These are phyloP conservation scores for Pharnaceum exiguum DNA, from an alignment of 148 eudicot genomes.

Conservation along the genomic window DNA sequence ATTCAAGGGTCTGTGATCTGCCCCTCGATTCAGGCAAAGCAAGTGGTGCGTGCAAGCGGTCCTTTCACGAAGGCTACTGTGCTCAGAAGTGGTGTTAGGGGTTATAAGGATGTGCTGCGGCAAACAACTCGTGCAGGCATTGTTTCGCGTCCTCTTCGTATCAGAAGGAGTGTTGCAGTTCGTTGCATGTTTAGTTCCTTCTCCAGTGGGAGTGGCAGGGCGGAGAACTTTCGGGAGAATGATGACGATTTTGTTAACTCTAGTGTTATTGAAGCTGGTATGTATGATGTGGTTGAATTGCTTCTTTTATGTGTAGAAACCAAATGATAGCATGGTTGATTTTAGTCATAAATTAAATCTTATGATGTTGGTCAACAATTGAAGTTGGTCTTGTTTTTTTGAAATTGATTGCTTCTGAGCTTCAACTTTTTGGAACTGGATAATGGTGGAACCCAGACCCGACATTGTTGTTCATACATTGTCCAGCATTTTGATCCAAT, in stretches of 20 bases:
- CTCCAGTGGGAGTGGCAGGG: conserved; percentile 81
- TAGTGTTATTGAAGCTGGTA: conserved; percentile 92
- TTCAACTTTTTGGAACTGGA: neutral
- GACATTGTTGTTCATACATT: no score
- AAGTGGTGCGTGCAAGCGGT: conserved; percentile 38
- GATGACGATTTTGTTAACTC: conserved; percentile 85
- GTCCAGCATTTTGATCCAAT: no score
- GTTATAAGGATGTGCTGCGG: conserved; percentile 30
- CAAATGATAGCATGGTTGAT: neutral
- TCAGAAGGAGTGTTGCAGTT: conserved; percentile 36
- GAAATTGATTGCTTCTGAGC: neutral
- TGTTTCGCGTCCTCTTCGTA: conserved; percentile 13
- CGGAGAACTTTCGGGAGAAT: conserved; percentile 66
- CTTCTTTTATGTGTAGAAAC: neutral
- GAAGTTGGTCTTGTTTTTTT: neutral
- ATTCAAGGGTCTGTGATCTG: conserved; percentile 74
- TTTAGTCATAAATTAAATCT: neutral
- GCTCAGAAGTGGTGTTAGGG: conserved; percentile 57
- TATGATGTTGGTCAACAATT: neutral
- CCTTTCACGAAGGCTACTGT: conserved; percentile 32
- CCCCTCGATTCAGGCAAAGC: conserved; percentile 59
- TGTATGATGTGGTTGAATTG: neutral
- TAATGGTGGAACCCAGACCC: neutral
- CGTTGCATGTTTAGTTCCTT: conserved; percentile 74
- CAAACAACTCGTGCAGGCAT: conserved; percentile 26